Percentiles rank a stretch among this genome's conserved stretches.
These are phyloP conservation scores for Ceratobasidium sp. DNA, from an alignment of 1,284 basidiomycete species.

Conservation along the genomic window DNA sequence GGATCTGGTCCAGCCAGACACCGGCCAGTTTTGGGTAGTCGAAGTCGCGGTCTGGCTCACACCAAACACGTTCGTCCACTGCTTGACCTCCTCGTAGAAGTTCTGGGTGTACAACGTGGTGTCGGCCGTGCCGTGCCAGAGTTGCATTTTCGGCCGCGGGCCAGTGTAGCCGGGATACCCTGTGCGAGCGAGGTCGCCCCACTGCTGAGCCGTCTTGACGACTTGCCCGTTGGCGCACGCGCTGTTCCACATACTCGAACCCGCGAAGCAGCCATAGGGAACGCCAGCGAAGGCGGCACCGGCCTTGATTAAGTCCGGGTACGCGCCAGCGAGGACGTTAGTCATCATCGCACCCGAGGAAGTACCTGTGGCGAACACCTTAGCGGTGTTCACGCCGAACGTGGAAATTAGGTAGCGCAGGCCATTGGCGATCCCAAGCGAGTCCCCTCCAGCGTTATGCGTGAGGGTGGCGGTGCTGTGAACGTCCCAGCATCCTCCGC, in stretches of 20 bases:
- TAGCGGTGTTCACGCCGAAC: constrained; percentile 63
- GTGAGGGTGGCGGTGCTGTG: constrained; percentile 66
- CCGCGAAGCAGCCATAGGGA: constrained; percentile 67
- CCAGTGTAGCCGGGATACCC: constrained; percentile 69
- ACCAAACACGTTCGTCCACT: constrained; percentile 67
- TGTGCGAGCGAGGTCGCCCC: constrained; percentile 64
- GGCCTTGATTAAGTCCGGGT: constrained; percentile 69
- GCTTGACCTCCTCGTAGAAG: constrained; percentile 67
- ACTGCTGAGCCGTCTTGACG: constrained; percentile 65
- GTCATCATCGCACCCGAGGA: constrained; percentile 76
- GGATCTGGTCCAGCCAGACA: constrained; percentile 62
- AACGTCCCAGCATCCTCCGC: constrained; percentile 71
- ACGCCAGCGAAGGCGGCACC: constrained; percentile 68
- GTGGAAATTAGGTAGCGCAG: constrained; percentile 66
- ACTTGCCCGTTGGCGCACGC: constrained; percentile 64
- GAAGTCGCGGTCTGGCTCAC: constrained; percentile 61
- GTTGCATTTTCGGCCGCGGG: constrained; percentile 65
- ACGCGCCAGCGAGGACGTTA: constrained; percentile 68
- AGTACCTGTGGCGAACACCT: constrained; percentile 67
- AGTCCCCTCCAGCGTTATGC: constrained; percentile 69
- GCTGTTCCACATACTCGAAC: constrained; percentile 65
- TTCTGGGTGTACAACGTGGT: constrained; percentile 67
- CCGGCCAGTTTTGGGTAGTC: constrained; percentile 60
- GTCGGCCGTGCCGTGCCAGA: constrained; percentile 70
- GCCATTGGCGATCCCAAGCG: constrained; percentile 66